Base-by-base conservation (phyloP, 495 filamentous ascomycete genomes). In the Symbiotaphrina buchneri region DNA sequence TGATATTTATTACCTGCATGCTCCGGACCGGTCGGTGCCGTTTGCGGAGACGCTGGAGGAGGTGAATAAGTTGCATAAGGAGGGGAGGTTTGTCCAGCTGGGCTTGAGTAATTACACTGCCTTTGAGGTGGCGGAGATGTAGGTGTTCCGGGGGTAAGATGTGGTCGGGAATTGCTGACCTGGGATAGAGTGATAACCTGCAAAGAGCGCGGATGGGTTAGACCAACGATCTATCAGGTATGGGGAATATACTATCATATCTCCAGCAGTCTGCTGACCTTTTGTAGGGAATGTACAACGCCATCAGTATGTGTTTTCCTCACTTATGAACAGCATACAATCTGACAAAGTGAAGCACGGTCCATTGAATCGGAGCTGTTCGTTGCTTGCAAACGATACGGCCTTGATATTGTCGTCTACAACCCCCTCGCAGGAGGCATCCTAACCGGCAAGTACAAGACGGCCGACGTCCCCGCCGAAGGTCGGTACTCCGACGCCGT, bases 1-100 rank as follows among this genome's bases (percentile, higher is more conserved):
- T 0, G 85, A 95, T 46, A 78, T 91, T 30, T 76, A 77, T 50
- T 92, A 92, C 38, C 59, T 93, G 6, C 84, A 93, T 48, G 81
- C 80, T 3, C 61, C 84, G 3, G 83, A 93, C 48, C 67, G 80
- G 5, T 64, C 61, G 0, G 65, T 71, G 3, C 76, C 75, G 6
- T 92, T 90, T 42, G 64, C 67, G 3, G 76, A 84, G 40, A 85
- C 84, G 0, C 62, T 92, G 19, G 57, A 68, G 35, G 74, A 67
- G 23, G 63, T 80, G 35, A 66, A 94, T 48, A 60, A 81, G 46
- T 51, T 90, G 30, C 78, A 92, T 54, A 77, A 81, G 49, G 66
- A 75, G 37, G 82, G 84, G 27, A 92, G 85, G 43, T 93, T 94
- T 45, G 68, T 79, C 11, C 59, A 67, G 32, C 55, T 94, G 17